Evolutionary conservation across 2,329 filamentous ascomycete species (phyloP).

Genomic region (Trichoderma sp.): DNA sequence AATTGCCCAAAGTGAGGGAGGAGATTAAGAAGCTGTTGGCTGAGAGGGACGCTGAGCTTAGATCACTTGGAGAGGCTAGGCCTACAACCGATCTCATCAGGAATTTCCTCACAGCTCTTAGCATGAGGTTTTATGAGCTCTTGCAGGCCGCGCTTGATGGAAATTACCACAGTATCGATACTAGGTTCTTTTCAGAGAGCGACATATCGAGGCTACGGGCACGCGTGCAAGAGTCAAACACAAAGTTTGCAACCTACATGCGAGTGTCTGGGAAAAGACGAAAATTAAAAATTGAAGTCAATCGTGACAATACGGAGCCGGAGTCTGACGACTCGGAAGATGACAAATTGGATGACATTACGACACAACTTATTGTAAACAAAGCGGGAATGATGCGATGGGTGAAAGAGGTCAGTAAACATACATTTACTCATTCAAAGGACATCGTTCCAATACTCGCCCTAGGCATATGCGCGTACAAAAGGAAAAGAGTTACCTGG

Average conservation of each 20-base stretch:
- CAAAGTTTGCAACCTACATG: background rate
- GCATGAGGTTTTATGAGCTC: background rate
- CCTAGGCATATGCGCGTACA: background rate
- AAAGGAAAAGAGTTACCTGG: background rate
- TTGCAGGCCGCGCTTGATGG: background rate
- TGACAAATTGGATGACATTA: background rate
- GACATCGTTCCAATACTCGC: background rate
- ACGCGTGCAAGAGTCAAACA: background rate
- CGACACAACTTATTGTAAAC: background rate
- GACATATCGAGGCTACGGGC: background rate
- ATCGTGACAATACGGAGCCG: background rate
- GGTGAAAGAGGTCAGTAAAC: background rate
- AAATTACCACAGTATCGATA: background rate
- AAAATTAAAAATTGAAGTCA: background rate
- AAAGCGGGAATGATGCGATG: background rate
- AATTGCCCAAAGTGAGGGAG: background rate
- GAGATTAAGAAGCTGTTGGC: background rate
- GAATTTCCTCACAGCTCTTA: background rate
- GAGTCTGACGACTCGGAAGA: background rate
- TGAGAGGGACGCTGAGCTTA: background rate
- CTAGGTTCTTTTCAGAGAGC: background rate
- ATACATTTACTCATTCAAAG: background rate
- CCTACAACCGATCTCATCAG: background rate
- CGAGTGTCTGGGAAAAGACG: background rate
- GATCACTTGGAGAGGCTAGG: background rate